Evolutionary conservation across 2,329 filamentous ascomycete genomes (phyloP), one percentile per base, ranked within the genome.

Genomic region (Xylariaceae sp.): DNA sequence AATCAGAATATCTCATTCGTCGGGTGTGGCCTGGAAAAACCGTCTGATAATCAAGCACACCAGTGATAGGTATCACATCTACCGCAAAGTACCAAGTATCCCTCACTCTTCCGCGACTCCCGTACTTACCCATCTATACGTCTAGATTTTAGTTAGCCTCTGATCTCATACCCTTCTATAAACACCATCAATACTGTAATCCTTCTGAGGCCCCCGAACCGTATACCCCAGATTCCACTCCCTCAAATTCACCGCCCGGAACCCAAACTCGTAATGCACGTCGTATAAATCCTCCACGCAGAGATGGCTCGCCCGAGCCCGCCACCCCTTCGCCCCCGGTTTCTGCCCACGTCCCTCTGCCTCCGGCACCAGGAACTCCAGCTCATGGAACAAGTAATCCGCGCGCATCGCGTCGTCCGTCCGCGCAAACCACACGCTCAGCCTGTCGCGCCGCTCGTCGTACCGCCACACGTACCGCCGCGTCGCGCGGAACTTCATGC

Each of bases 391-490:
- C 16, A 89, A 66, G 48, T 89, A 85, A 56, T 89, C 85, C 0
- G 82, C 81, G 12, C 72, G 72, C 41, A 69, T 68, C 13, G 71
- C 63, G 49, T 87, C 81, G 13, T 84, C 77, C 1, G 75, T 70
- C 48, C 81, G 79, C 30, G 79, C 79, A 52, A 89, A 89, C 85
- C 85, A 90, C 1, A 85, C 80, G 45, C 78, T 85, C 17, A 90
- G 65, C 19, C 60, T 62, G 53, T 89, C 84, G 1, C 56, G 65
- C 9, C 43, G 52, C 48, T 83, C 80, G 34, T 78, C 69, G 53
- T 89, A 89, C 0, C 85, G 76, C 70, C 85, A 89, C 1, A 87
- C 71, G 53, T 90, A 90, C 9, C 85, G 75, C 17, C 81, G 68
- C 9, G 72, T 79, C 0, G 81, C 82, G 13, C 67, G 71, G 61